Evolutionary conservation across 495 filamentous ascomycete species (phyloP).

Genomic region (Astrothelium macrocarpum): DNA sequence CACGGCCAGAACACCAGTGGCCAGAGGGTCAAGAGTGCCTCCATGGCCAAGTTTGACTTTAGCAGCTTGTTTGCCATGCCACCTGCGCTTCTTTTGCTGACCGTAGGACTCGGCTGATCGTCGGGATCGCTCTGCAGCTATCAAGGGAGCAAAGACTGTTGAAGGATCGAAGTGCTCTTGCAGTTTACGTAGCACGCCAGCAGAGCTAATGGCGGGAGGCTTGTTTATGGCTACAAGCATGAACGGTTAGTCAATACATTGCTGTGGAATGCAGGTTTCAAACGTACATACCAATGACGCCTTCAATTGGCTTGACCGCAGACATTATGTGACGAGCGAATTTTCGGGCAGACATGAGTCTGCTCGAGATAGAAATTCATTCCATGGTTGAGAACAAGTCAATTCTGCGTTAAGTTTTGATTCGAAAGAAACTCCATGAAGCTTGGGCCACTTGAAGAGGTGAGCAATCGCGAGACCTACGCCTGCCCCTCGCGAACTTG

Average conservation of each 20-base stretch:
- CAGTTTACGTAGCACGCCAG: constrained; percentile 75
- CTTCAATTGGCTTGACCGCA: constrained; percentile 10
- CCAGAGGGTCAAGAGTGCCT: constrained; percentile 88
- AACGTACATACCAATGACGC: constrained; percentile 25
- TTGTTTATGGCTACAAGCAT: constrained; percentile 74
- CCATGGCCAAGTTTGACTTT: constrained; percentile 94
- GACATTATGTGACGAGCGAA: background rate
- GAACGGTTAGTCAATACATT: constrained; percentile 2
- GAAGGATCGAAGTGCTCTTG: constrained; percentile 78
- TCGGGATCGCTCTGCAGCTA: constrained; percentile 46
- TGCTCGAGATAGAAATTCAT: background rate
- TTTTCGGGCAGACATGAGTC: background rate
- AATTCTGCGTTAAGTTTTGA: background rate
- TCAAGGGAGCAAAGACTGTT: constrained; percentile 59
- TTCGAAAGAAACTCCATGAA: background rate
- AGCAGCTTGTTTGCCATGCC: constrained; percentile 41
- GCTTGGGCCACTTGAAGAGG: background rate
- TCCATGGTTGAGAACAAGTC: background rate
- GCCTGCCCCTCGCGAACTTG: background rate
- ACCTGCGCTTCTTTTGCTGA: constrained; percentile 45
- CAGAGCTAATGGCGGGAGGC: constrained; percentile 71
- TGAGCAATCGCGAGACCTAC: background rate
- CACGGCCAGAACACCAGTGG: constrained; percentile 81
- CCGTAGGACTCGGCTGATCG: constrained; percentile 33
- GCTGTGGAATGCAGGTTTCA: constrained; percentile 8